Base-by-base conservation (phyloP, 164 flowering plant genomes). In the Vitis riparia region DNA sequence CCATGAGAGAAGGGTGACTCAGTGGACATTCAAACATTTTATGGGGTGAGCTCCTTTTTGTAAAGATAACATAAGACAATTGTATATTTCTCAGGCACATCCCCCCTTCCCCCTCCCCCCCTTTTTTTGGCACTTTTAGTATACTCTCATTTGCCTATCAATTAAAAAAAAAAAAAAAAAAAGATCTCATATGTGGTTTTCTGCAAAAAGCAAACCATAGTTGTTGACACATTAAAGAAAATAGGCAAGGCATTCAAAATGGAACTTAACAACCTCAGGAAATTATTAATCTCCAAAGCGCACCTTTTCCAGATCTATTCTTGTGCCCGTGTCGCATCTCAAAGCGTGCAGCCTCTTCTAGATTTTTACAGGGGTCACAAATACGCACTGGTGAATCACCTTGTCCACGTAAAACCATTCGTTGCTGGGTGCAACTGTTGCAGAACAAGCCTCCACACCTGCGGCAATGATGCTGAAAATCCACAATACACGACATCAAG, bases 401-500 rank as follows among this genome's bases (percentile, higher is more conserved):
- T 83, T 95, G 99, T 16, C 99, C 99, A 11, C 96, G 89, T 63
- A 95, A 79, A 47, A 85, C 59, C 92, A 95, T 91, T 70, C 98
- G 80, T 66, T 84, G 88, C 75, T 80, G 92, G n/a, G 98, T 90
- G 74, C 99, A 95, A 69, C 80, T 87, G 74, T 71, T 78, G 83
- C 99, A 95, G 77, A 90, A 93, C 62, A 95, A 13, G 55, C 99
- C 99, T 64, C 98, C 99, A 76, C 99, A 95, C 77, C 99, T 82
- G 48, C 99, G 87, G 73, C 99, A 93, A 49, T 95, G 99, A 81
- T 93, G 99, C 99, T 95, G 84, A 63, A 78, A 75, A 75, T 62
- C 59, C 80, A 78, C 12, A 73, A 71, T 48, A 59, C 7, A 63
- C 3, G 57, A 69, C 67, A 70, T 53, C 17, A 55, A 32, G 1